Evolutionary conservation across 305 asterid species (phyloP).

Genomic region (Vinca major): DNA sequence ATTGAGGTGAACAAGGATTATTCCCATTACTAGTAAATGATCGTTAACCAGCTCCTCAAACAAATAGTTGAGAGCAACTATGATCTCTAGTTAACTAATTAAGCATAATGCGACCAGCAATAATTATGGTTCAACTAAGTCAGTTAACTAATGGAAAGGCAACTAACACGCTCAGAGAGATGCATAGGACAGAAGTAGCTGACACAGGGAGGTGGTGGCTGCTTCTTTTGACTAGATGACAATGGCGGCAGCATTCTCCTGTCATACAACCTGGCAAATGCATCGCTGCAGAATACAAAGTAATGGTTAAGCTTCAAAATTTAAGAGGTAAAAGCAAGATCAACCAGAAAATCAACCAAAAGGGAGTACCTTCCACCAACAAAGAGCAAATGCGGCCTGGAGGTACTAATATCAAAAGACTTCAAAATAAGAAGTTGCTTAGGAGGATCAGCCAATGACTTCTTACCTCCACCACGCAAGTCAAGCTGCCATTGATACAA

Average conservation of each 20-base stretch:
- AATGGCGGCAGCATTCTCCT: slow-evolving; percentile 94
- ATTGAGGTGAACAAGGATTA: neutral
- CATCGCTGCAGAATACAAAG: slow-evolving; percentile 56
- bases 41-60: neutral
- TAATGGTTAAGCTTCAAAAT: slow-evolving; percentile 6
- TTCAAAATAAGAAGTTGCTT: slow-evolving; percentile 69
- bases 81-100: neutral
- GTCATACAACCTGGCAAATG: slow-evolving; percentile 96
- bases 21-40: neutral
- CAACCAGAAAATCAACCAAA: slow-evolving; percentile 16
- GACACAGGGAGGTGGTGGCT: slow-evolving; percentile 83
- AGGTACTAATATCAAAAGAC: slow-evolving; percentile 83
- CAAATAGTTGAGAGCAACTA: neutral
- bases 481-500: slow-evolving; percentile 60
- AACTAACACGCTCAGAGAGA: slow-evolving; percentile 76
- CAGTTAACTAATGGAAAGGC: neutral
- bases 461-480: slow-evolving; percentile 83
- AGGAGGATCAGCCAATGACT: slow-evolving; percentile 78
- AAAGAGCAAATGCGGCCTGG: slow-evolving; percentile 93
- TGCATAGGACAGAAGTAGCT: slow-evolving; percentile 95
- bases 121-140: neutral
- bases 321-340: slow-evolving; percentile 5
- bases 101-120: neutral
- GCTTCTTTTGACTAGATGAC: slow-evolving; percentile 76
- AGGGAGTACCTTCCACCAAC: slow-evolving; percentile 86